Conservation (phyloP, 2,329 filamentous ascomycete genomes). For the Paraconiothyrium sp. region DNA sequence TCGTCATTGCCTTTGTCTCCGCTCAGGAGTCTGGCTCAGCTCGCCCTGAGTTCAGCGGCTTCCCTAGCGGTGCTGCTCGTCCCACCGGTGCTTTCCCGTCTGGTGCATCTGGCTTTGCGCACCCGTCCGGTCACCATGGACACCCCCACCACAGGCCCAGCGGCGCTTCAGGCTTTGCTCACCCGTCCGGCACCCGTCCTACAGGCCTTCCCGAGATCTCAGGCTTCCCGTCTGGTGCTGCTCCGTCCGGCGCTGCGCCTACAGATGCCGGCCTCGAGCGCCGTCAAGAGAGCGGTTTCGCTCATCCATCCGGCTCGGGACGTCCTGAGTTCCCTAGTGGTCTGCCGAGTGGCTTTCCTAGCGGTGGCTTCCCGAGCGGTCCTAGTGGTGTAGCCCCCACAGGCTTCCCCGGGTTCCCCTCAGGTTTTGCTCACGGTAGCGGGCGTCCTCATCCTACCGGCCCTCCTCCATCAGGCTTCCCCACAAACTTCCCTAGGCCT, state of each 20-base stretch:
- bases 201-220: neutral
- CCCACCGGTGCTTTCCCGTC: conserved; percentile 1
- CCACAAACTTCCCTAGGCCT: neutral
- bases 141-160: conserved; percentile 5
- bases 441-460: neutral
- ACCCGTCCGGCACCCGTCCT: neutral
- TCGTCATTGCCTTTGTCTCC: conserved; percentile 8
- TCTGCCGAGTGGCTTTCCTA: neutral
- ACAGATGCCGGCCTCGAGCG: neutral
- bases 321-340: neutral
- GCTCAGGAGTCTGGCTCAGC: conserved; percentile 5
- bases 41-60: neutral
- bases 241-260: neutral
- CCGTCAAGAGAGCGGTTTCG: conserved; percentile 2
- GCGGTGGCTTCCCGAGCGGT: neutral
- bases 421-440: neutral
- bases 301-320: neutral
- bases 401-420: neutral
- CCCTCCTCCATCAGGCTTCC: neutral
- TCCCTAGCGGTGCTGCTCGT: neutral
- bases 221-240: neutral
- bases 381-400: neutral
- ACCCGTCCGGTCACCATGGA: conserved; percentile 1
- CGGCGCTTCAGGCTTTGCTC: neutral
- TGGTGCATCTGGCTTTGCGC: neutral